A percentile compares a stretch with the other conserved stretches of the same genome.
Conservation (phyloP, 352 stramenopile species). For the Pythium brachiatum region DNA sequence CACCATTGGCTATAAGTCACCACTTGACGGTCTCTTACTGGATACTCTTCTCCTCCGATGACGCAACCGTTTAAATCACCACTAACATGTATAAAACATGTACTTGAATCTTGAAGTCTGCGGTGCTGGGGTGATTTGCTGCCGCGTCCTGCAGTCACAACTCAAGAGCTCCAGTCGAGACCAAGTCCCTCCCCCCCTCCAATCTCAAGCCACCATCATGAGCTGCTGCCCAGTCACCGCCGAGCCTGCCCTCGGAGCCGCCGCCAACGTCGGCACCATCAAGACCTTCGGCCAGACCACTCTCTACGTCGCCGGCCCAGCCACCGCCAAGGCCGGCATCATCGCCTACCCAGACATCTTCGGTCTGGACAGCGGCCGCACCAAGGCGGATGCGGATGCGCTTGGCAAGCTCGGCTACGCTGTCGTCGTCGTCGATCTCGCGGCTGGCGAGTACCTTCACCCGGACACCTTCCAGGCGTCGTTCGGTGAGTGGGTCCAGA, state of each 20-base stretch:
- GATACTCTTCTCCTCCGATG: background rate
- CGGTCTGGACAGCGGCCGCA: slow-evolving; percentile 76
- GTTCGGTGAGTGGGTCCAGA: slow-evolving; percentile 59
- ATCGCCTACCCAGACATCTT: slow-evolving; percentile 78
- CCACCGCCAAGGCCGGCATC: slow-evolving; percentile 59
- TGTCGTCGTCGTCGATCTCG: slow-evolving; percentile 69
- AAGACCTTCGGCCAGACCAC: slow-evolving; percentile 72
- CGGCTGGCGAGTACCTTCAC: slow-evolving; percentile 63
- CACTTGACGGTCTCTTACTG: background rate
- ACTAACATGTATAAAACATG: background rate
- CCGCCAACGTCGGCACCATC: slow-evolving; percentile 45
- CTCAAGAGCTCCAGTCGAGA: slow-evolving; percentile 13
- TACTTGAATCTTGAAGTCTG: slow-evolving; percentile 24
- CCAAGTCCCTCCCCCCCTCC: slow-evolving; percentile 3
- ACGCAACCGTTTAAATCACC: slow-evolving; percentile 9
- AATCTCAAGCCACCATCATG: slow-evolving; percentile 26
- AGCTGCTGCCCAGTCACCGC: slow-evolving; percentile 77
- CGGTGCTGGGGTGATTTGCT: background rate
- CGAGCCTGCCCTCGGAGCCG: slow-evolving; percentile 45
- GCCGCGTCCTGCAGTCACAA: slow-evolving; percentile 9
- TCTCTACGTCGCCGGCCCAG: slow-evolving; percentile 69
- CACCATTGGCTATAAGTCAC: background rate
- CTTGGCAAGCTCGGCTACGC: slow-evolving; percentile 75
- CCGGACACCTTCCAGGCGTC: slow-evolving; percentile 22
- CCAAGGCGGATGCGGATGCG: slow-evolving; percentile 70